phyloP scores from a whole-genome alignment of 1,139 yeast species.

The Yamadazyma aaseri region DNA sequence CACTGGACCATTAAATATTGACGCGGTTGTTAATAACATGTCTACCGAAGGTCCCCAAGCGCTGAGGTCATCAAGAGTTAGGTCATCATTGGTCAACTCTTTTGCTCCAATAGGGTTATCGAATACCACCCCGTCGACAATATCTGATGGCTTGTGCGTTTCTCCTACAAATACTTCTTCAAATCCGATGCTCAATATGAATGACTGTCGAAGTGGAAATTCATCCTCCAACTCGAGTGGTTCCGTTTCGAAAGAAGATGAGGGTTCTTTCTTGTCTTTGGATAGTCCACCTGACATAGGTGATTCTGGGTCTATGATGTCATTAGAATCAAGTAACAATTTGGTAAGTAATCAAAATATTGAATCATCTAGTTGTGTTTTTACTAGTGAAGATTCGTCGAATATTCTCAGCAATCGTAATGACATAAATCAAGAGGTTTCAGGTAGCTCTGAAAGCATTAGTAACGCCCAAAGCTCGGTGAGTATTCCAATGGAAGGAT shows the following conservation, averaged over 20 bases:
- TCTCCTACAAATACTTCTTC: constrained; percentile 7
- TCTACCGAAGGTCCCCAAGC: constrained; percentile 7
- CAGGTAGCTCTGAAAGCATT: not conserved
- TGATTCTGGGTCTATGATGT: constrained; percentile 1
- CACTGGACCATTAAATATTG: constrained; percentile 19
- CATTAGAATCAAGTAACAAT: not conserved
- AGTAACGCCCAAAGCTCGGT: not conserved
- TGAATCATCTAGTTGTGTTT: constrained; percentile 13
- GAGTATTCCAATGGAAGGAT: not conserved
- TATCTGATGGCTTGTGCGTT: constrained; percentile 5
- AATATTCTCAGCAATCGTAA: not conserved
- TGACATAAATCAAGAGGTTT: not conserved
- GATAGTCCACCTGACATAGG: not conserved
- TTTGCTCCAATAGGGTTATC: constrained; percentile 15
- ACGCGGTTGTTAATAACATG: constrained; percentile 20
- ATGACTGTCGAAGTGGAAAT: not conserved
- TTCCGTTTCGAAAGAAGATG: not conserved
- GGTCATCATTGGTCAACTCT: constrained; percentile 16
- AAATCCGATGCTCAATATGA: constrained; percentile 4
- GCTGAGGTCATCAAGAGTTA: constrained; percentile 11
- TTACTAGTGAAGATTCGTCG: constrained; percentile 11
- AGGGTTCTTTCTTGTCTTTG: constrained; percentile 4
- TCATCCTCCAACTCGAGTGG: constrained; percentile 3
- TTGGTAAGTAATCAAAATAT: constrained; percentile 5
- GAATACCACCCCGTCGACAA: not conserved